Base-by-base conservation (phyloP, 1,139 yeast species). In the Zygosaccharomyces pseudobailii region DNA sequence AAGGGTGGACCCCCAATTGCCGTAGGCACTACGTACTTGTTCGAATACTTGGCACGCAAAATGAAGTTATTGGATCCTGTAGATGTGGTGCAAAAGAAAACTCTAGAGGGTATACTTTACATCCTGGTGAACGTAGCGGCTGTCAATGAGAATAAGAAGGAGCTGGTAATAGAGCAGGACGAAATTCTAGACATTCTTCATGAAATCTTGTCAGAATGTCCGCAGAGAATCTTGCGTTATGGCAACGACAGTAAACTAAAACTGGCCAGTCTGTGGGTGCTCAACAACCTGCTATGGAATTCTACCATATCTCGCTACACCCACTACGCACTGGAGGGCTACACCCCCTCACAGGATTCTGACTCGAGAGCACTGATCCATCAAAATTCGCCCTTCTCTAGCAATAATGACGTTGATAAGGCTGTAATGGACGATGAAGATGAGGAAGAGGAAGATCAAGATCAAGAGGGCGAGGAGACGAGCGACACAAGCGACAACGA, bases 61-160 rank as follows among this genome's bases (percentile, higher is more conserved):
- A 50, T 74, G 47, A 55, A 62, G 13, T 51, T 58, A 33, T 49
- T 61, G 30, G 58, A 58, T 40, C 52, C 59, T 27, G 45, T 28
- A 27, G 62, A 63, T 33, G 32, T 58, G 3, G 46, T 51, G 3
- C 70, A 70, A 47, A 60, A 68, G 8, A 68, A 68, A 28, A 67
- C 77, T 1, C 59, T 75, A 5, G 71, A 72, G 21, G 73, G 80
- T 3, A 71, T 80, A 1, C 62, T 79, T 6, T 81, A 76, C 57
- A 73, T 77, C 24, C 65, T 82, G 31, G 84, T 78, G 2, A 82
- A 82, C 56, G 67, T 81, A 43, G 79, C 83, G 0, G 78, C 84
- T 7, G 76, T 80, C 2, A 71, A 72, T 41, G 80, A 77, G 46
- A 59, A 61, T 17, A 77, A 74, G 50, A 69, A 81, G 40, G 72